Evolutionary conservation across 352 stramenopile genomes (phyloP).

Genomic region (Phytophthora podocarpi): DNA sequence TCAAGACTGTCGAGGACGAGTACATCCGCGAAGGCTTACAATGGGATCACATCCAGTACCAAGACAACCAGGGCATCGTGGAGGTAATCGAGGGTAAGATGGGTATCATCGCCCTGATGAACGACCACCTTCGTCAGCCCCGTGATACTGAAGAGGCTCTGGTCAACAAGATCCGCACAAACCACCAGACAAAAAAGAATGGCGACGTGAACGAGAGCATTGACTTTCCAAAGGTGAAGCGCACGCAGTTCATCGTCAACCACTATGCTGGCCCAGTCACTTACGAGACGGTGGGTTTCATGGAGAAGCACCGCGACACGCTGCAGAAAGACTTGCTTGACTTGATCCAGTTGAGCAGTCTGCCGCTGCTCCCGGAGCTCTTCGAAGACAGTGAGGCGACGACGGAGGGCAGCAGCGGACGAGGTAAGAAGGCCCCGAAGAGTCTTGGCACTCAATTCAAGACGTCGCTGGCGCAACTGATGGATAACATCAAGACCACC

Average conservation of each 20-base stretch:
- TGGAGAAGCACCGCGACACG: constrained; percentile 96
- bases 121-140: constrained; percentile 86
- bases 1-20: constrained; percentile 98
- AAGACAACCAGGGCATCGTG: constrained; percentile 98
- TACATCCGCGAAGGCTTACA: constrained; percentile 97
- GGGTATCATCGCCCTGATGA: constrained; percentile 90
- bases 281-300: constrained; percentile 95
- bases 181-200: constrained; percentile 77
- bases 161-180: constrained; percentile 89
- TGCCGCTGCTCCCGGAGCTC: constrained; percentile 68
- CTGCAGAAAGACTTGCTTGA: constrained; percentile 95
- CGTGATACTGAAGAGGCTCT: constrained; percentile 87
- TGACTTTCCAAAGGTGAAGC: constrained; percentile 88
- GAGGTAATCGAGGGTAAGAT: constrained; percentile 95
- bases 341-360: constrained; percentile 77
- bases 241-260: constrained; percentile 94
- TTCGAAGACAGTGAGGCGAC: constrained; percentile 70
- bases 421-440: constrained; percentile 67
- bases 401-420: constrained; percentile 41
- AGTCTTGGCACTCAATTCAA: constrained; percentile 89
- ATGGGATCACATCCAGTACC: constrained; percentile 98
- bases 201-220: constrained; percentile 76
- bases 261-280: constrained; percentile 96
- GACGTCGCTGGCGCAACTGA: constrained; percentile 75
- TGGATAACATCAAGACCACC: constrained; percentile 87